Evolutionary conservation across 371 early-diverging fungal species (phyloP).

Genomic region (Nematocida ausubeli): DNA sequence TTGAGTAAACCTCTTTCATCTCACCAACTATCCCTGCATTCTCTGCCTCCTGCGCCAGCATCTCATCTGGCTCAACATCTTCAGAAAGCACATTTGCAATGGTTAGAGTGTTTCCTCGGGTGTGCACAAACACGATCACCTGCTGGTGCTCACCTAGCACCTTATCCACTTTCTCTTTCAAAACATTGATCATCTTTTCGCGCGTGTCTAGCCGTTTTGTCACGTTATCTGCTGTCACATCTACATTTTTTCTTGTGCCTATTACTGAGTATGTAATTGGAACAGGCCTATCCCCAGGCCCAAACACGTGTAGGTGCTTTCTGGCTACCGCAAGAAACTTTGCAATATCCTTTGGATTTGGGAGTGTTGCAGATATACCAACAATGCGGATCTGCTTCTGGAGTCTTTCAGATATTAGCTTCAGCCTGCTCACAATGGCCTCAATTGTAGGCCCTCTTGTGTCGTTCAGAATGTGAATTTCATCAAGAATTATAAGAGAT

Average conservation of each 20-base stretch:
- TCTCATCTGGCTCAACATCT: neutral
- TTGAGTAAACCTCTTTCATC: slow-evolving; percentile 25
- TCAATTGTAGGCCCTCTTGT: slow-evolving; percentile 96
- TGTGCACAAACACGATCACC: slow-evolving; percentile 44
- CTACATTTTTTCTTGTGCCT: slow-evolving; percentile 67
- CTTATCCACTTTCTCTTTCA: slow-evolving; percentile 22
- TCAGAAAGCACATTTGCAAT: slow-evolving; percentile 33
- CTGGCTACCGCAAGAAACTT: slow-evolving; percentile 82
- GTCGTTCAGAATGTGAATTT: slow-evolving; percentile 96
- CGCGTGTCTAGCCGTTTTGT: slow-evolving; percentile 28
- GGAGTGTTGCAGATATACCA: slow-evolving; percentile 93
- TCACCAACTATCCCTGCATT: slow-evolving; percentile 20
- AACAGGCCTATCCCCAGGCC: slow-evolving; percentile 77
- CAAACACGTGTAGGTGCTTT: slow-evolving; percentile 83
- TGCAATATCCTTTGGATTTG: slow-evolving; percentile 93
- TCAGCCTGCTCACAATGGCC: slow-evolving; percentile 82
- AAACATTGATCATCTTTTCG: slow-evolving; percentile 21
- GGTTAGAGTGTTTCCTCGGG: slow-evolving; percentile 24
- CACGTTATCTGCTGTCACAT: slow-evolving; percentile 62
- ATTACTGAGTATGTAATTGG: slow-evolving; percentile 70
- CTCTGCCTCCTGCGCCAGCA: slow-evolving; percentile 4
- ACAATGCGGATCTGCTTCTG: slow-evolving; percentile 76
- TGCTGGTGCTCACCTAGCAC: slow-evolving; percentile 25
- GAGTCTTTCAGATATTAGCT: slow-evolving; percentile 74
- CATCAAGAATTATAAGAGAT: slow-evolving; percentile 91